Base-by-base conservation (phyloP, 257 asterid genomes). In the Solanum virginianum region DNA sequence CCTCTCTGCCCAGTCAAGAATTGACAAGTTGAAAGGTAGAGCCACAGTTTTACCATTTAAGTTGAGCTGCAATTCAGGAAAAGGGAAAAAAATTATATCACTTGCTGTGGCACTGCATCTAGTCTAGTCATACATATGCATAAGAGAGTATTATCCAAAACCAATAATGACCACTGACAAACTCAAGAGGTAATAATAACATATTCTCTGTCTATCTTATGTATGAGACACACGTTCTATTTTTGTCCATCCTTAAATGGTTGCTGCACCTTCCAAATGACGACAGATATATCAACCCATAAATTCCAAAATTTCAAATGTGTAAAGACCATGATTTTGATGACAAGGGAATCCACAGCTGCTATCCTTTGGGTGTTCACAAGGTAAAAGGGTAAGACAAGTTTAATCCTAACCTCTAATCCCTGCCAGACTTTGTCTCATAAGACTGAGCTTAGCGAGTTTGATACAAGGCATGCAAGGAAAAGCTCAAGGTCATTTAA, bases 11-110 rank as follows among this genome's bases (percentile, higher is more conserved):
- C 97, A 90, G 24, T 93, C 81, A 80, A 91, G 90, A 85, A 95
- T 93, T 24, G 88, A 84, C 4, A 86, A 85, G 93, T 94, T 95
- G 89, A 95, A 95, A 74, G 99, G 98, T 54, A 95, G 90, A 84
- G 95, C 84, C 71, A 94, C 84, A 14, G 86, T 88, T 84, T 92
- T 91, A 47, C 98, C 99, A n/a, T 72, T 89, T 84, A 88, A 90
- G 45, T 85, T 86, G 63, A 94, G 89, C 98, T 95, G 97, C 85
- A 89, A 77, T 29, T 26, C 49, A 32, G 39, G 72, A 45, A 18
- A 84, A 24, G 16, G 17, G 74, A 59, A 89, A 57, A 79, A 45
- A 66, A 22, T 79, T 56, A 32, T 2, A 65, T 63, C 41, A 16
- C 24, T 54, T 32, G 41, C 62, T n/a, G 32, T 71, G 57, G 41